Percentiles rank a stretch among this genome's conserved stretches.
Conservation (phyloP, 164 flowering plant genomes). For the Santalum album region DNA sequence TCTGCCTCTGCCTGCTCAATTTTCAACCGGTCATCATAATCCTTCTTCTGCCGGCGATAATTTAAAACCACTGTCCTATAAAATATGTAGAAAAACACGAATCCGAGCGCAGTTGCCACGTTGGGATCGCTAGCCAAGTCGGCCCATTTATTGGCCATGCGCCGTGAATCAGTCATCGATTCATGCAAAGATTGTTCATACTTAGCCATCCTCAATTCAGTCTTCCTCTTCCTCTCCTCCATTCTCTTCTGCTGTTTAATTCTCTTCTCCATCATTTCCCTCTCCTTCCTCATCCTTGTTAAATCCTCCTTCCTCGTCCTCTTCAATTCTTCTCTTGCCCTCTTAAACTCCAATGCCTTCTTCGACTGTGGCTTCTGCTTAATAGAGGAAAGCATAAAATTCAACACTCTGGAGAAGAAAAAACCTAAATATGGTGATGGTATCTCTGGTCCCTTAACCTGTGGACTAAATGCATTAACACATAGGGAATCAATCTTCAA, state of each 20-base stretch:
- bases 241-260: conserved; percentile 39
- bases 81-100: conserved; percentile 61
- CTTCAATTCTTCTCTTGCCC: conserved; percentile 44
- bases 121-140: conserved; percentile 42
- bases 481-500: conserved; percentile 33
- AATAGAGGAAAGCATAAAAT: conserved; percentile 19
- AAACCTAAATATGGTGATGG: conserved; percentile 64
- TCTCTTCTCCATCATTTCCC: conserved; percentile 54
- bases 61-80: conserved; percentile 61
- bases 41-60: conserved; percentile 69
- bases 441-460: conserved; percentile 56
- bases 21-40: conserved; percentile 87
- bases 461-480: conserved; percentile 80
- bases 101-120: conserved; percentile 51
- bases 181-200: conserved; percentile 33
- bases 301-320: conserved; percentile 31
- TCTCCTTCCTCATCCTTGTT: conserved; percentile 37
- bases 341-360: conserved; percentile 57
- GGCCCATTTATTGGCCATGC: conserved; percentile 46
- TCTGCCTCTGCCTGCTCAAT: conserved; percentile 89
- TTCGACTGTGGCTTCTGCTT: conserved; percentile 59
- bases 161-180: conserved; percentile 26
- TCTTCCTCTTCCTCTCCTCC: conserved; percentile 46
- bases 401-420: conserved; percentile 32
- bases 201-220: conserved; percentile 36